A percentile compares a stretch with the other conserved stretches of the same genome.
phyloP scores from a whole-genome alignment of 495 filamentous ascomycete genomes.

The Massariosphaeria phaeospora region DNA sequence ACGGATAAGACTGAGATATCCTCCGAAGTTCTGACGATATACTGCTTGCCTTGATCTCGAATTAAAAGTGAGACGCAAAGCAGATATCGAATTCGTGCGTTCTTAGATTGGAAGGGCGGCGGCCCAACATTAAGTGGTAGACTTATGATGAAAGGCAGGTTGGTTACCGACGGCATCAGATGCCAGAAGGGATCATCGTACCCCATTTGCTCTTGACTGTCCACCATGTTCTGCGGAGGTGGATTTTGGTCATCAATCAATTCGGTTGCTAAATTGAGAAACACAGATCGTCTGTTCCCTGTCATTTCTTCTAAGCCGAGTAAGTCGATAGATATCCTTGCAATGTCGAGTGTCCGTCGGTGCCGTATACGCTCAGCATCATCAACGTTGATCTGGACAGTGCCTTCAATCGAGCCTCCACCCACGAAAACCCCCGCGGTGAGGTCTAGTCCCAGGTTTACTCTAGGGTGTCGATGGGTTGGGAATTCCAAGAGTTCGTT shows the following conservation, averaged over 20 bases:
- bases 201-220: constrained; percentile 36
- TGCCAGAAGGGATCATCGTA: constrained; percentile 44
- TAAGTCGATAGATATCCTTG: constrained; percentile 47
- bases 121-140: constrained; percentile 53
- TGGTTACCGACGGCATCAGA: constrained; percentile 43
- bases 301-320: constrained; percentile 50
- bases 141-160: constrained; percentile 50
- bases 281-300: constrained; percentile 42
- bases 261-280: constrained; percentile 49
- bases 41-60: constrained; percentile 41
- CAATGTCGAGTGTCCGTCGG: constrained; percentile 38
- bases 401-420: constrained; percentile 41
- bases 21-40: constrained; percentile 41
- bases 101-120: constrained; percentile 50
- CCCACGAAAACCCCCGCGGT: constrained; percentile 42
- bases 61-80: constrained; percentile 43
- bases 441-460: constrained; percentile 38
- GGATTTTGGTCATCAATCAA: constrained; percentile 49
- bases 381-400: constrained; percentile 38
- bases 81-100: constrained; percentile 50
- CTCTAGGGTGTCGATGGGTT: constrained; percentile 38
- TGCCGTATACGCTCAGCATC: constrained; percentile 37
- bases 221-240: constrained; percentile 48
- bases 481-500: constrained; percentile 40
- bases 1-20: constrained; percentile 40